Base-by-base conservation (phyloP, 805 yeast genomes). In the Priceomyces melissophilus region DNA sequence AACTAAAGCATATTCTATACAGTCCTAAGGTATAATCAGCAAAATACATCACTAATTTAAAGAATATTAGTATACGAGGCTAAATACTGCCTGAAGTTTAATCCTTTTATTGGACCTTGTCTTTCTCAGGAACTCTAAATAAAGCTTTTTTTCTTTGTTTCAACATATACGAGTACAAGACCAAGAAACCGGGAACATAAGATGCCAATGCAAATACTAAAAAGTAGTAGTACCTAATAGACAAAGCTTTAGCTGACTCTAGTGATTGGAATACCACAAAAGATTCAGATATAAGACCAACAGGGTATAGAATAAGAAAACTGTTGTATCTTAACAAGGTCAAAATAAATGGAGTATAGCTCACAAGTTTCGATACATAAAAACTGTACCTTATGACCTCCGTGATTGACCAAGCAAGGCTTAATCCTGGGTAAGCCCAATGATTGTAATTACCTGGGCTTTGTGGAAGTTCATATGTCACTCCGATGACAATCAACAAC, bases 181-280 rank as follows among this genome's bases (percentile, higher is more conserved):
- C 32, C 13, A 48, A 32, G 39, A 64, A 59, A 3, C 69, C 69
- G 3, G 69, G 69, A 4, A 62, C 15, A 38, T 64, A 64, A 38
- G 48, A 25, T 15, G 40, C n/a, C 48, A 62, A 40, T 2, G 52
- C 55, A 27, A 56, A 52, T 1, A 55, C 40, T 11, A 55, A 38
- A 36, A 61, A 62, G 27, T 44, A 44, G 38, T 46, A 49, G 45
- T 61, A 54, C 9, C 13, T 11, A 12, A 25, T 28, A 26, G 25
- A 33, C 11, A 31, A 28, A 8, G 50, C 48, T 11, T 36, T 14
- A 3, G 48, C 54, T 2, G 31, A n/a, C 14, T 37, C 47, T 14
- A 61, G 42, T 15, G 63, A 51, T 35, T 45, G 16, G 44, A 55
- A 62, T 35, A 63, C 63, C 23, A 57, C 58, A 35, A 40, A 37